Evolutionary conservation across 2,329 filamentous ascomycete species (phyloP).

Genomic region (Talaromyces atroroseus): DNA sequence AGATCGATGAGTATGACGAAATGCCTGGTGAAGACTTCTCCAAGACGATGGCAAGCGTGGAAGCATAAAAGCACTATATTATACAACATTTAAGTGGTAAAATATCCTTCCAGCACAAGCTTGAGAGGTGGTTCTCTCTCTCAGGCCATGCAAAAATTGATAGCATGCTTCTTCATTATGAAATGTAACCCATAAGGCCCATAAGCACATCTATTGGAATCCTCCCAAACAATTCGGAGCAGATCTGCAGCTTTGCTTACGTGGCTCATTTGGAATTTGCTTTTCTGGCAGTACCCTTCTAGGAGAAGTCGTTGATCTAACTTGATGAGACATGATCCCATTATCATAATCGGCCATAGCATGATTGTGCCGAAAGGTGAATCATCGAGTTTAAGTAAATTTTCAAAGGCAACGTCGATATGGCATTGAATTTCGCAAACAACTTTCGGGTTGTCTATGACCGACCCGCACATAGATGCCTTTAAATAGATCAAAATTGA

Average conservation of each 20-base stretch:
- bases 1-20: background rate
- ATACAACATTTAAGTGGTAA: background rate
- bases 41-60: background rate
- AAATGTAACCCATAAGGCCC: constrained; percentile 1
- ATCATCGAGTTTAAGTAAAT: background rate
- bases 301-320: background rate
- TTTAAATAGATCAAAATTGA: background rate
- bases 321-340: background rate
- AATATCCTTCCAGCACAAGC: background rate
- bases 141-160: background rate
- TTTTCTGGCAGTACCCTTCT: background rate
- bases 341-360: background rate
- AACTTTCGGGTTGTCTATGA: background rate
- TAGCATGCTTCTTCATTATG: background rate
- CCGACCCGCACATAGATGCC: background rate
- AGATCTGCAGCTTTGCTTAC: background rate
- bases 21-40: background rate
- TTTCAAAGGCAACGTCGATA: background rate
- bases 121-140: background rate
- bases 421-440: background rate
- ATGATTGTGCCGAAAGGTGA: background rate
- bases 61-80: constrained; percentile 6
- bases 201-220: background rate
- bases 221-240: background rate
- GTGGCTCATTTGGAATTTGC: background rate